Conservation (phyloP, 2,329 filamentous ascomycete species). For the Epichloe brachyelytri region DNA sequence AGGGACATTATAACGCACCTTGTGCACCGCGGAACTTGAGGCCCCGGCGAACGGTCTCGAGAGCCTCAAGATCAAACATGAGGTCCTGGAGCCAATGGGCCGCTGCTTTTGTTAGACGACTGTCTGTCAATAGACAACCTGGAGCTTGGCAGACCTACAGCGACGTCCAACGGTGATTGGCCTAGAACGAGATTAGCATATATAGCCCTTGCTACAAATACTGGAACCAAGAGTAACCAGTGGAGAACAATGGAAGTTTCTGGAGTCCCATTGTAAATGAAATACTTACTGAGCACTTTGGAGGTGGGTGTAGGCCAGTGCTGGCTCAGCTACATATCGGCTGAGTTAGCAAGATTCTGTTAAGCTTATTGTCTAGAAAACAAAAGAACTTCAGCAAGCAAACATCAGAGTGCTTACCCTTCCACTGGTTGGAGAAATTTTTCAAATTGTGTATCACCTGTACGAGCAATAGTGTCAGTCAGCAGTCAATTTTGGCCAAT, state of each 20-base stretch:
- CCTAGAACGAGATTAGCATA: constrained; percentile 5
- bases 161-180: constrained; percentile 10
- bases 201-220: not conserved
- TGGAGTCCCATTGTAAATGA: too few species aligned
- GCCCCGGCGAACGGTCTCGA: constrained; percentile 55
- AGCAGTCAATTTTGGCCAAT: too few species aligned
- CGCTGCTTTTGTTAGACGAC: constrained; percentile 1
- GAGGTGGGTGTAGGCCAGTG: constrained; percentile 65
- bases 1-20: constrained; percentile 9
- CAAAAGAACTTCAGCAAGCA: not conserved
- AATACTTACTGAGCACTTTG: constrained; percentile 38
- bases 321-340: constrained; percentile 34
- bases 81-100: constrained; percentile 58
- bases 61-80: constrained; percentile 56
- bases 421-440: constrained; percentile 60
- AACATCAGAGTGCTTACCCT: constrained; percentile 27
- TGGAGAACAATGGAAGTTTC: not conserved
- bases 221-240: too few species aligned
- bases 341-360: not conserved
- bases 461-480: too few species aligned
- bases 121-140: constrained; percentile 21
- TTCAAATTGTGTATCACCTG: constrained; percentile 62
- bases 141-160: constrained; percentile 4
- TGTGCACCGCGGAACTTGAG: constrained; percentile 63
- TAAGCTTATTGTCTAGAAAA: not conserved